Evolutionary conservation across 2,329 filamentous ascomycete species (phyloP).

Genomic region (Falciphora oryzae): DNA sequence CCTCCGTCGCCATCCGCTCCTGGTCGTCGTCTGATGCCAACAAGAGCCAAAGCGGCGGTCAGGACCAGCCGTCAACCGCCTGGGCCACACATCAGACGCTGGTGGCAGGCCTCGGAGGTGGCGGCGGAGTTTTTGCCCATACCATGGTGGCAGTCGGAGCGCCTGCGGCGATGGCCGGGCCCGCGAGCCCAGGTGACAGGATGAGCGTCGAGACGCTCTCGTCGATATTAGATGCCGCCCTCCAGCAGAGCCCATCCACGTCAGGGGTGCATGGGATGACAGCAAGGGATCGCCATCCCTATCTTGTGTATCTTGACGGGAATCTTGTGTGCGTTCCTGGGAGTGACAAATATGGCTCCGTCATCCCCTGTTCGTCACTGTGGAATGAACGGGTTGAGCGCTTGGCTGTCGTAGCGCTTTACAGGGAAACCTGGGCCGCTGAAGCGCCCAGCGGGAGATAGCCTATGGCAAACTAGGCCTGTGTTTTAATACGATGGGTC

Average conservation of each 20-base stretch:
- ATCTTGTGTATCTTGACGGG: slow-evolving; percentile 6
- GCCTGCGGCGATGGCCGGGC: background rate
- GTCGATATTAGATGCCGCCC: background rate
- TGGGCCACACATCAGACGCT: background rate
- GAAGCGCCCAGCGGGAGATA: background rate
- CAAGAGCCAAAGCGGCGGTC: background rate
- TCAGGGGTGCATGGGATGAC: background rate
- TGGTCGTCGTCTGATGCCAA: background rate
- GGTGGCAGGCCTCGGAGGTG: background rate
- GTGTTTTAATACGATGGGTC: too few relatives aligned
- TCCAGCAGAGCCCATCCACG: background rate
- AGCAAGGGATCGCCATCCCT: background rate
- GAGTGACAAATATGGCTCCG: slow-evolving; percentile 14
- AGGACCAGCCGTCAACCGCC: background rate
- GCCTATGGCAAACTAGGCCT: background rate
- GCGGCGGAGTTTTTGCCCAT: slow-evolving; percentile 3
- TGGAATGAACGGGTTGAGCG: slow-evolving; percentile 32
- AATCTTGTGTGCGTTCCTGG: background rate
- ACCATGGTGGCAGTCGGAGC: background rate
- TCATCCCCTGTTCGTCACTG: slow-evolving; percentile 36
- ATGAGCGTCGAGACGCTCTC: background rate
- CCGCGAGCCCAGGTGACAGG: background rate
- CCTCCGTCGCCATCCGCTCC: slow-evolving; percentile 10
- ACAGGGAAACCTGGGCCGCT: slow-evolving; percentile 5
- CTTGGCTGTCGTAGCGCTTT: slow-evolving; percentile 29